Evolutionary conservation across 2,329 filamentous ascomycete genomes (phyloP).

Genomic region (Penicillium sp.): DNA sequence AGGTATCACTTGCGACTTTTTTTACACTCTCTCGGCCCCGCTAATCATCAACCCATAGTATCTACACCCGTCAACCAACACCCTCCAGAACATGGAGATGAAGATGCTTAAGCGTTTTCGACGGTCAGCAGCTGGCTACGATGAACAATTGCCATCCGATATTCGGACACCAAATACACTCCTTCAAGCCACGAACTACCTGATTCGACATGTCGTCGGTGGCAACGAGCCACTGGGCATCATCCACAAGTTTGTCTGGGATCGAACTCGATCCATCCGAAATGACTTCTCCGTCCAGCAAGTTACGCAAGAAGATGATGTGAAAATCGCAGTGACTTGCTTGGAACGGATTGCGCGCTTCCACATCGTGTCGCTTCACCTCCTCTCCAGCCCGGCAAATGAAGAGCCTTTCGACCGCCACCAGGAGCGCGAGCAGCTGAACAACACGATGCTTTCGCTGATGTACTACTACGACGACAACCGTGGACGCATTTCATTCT

Average conservation of each 20-base stretch:
- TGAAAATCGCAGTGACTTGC: conserved; percentile 58
- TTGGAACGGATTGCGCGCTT: conserved; percentile 64
- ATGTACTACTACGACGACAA: conserved; percentile 61
- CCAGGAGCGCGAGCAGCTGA: conserved; percentile 64
- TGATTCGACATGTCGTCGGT: conserved; percentile 51
- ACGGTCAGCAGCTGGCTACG: conserved; percentile 61
- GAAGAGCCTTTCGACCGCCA: conserved; percentile 56
- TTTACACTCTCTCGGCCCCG: not conserved
- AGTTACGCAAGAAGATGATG: conserved; percentile 55
- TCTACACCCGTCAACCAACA: conserved; percentile 35
- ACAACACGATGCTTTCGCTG: conserved; percentile 60
- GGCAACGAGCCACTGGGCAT: conserved; percentile 49
- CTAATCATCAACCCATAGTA: conserved; percentile 27
- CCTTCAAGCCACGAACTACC: conserved; percentile 49
- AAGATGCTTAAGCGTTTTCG: conserved; percentile 65
- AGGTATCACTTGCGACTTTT: conserved; percentile 39
- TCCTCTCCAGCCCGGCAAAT: conserved; percentile 53
- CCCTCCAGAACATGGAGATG: conserved; percentile 34
- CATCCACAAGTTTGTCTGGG: conserved; percentile 65
- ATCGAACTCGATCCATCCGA: conserved; percentile 62
- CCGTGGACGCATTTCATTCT: conserved; percentile 48
- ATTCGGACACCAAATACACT: conserved; percentile 57
- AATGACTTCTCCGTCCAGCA: conserved; percentile 66
- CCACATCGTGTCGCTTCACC: conserved; percentile 61
- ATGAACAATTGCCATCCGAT: conserved; percentile 63